Conservation (phyloP, 179 eudicot species). For the Corrigiola litoralis region DNA sequence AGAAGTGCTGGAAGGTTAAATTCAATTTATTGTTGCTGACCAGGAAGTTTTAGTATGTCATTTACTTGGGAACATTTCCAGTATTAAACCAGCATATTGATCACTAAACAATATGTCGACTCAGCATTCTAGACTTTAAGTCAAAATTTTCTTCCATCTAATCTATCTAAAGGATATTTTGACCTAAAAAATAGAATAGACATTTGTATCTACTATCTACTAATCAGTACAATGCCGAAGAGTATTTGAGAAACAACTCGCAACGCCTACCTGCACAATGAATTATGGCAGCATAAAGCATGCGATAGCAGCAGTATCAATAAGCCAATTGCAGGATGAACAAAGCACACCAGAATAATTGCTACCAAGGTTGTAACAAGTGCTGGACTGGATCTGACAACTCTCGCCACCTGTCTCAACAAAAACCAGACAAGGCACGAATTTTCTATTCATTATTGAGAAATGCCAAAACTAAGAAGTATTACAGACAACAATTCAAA, state of each 20-base stretch:
- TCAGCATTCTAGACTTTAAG: background rate
- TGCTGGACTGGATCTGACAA: slow-evolving; percentile 50
- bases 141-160: background rate
- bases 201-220: background rate
- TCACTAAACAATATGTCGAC: background rate
- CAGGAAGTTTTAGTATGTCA: background rate
- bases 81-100: background rate
- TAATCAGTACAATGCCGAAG: background rate
- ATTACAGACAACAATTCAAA: too few species aligned
- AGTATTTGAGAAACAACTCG: slow-evolving; percentile 2
- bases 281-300: slow-evolving; percentile 68
- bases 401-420: slow-evolving; percentile 59
- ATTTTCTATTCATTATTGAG: background rate
- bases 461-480: slow-evolving; percentile 2
- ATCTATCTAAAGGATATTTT: background rate
- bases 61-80: too few species aligned
- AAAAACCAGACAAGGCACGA: slow-evolving; percentile 8
- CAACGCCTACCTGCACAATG: slow-evolving; percentile 71
- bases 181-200: background rate
- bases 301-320: slow-evolving; percentile 59
- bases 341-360: slow-evolving; percentile 59
- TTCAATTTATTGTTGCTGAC: too few species aligned
- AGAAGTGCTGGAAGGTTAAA: background rate
- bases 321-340: slow-evolving; percentile 91
- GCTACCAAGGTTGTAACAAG: slow-evolving; percentile 55